Conservation (phyloP, 352 stramenopile species). For the Pythium rishiriense region DNA sequence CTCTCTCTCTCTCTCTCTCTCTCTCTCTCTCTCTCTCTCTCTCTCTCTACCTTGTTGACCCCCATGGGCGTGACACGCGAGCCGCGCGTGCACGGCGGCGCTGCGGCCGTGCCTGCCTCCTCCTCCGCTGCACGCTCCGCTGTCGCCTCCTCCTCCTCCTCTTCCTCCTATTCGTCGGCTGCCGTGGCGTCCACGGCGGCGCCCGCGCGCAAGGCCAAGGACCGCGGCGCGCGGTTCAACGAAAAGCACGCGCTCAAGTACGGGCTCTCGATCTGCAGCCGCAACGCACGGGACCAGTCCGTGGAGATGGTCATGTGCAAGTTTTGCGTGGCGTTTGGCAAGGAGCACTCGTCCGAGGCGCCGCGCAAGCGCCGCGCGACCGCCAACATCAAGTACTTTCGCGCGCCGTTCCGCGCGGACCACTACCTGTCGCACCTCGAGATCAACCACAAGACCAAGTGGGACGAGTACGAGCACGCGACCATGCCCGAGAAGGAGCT, state of each 20-base stretch:
- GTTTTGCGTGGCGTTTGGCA: constrained; percentile 73
- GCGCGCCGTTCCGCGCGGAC: constrained; percentile 62
- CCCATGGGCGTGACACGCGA: constrained; percentile 11
- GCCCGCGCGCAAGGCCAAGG: constrained; percentile 44
- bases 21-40: too few species aligned
- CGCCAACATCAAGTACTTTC: constrained; percentile 77
- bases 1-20: too few species aligned
- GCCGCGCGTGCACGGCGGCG: background rate
- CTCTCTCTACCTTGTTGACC: too few species aligned
- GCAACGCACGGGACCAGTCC: constrained; percentile 45
- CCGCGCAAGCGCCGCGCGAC: constrained; percentile 62
- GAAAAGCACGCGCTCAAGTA: constrained; percentile 75
- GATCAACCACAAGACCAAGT: constrained; percentile 71
- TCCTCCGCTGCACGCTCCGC: background rate
- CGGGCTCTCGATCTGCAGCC: constrained; percentile 60
- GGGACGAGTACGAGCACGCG: constrained; percentile 60
- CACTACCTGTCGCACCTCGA: constrained; percentile 69
- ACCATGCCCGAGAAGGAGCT: constrained; percentile 53
- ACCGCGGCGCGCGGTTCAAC: constrained; percentile 66
- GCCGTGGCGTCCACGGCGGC: too few species aligned
- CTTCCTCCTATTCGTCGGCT: too few species aligned
- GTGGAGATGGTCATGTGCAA: constrained; percentile 77
- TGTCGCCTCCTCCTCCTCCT: background rate
- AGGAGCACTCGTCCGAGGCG: constrained; percentile 50
- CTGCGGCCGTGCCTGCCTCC: constrained; percentile 2